Base-by-base conservation (phyloP, 1,139 yeast genomes). In the Yamadazyma atlantica region DNA sequence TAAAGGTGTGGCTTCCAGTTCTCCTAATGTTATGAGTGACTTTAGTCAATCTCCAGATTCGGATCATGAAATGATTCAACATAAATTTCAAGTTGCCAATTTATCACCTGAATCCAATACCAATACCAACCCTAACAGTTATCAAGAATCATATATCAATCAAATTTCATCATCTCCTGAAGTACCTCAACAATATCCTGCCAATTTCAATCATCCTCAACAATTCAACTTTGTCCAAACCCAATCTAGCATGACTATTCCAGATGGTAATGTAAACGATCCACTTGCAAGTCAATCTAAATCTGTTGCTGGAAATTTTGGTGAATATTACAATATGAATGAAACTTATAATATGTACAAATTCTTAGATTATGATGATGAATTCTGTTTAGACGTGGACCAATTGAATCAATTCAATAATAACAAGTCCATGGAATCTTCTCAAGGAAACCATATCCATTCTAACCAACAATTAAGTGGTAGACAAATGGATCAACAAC, bases 301-400 rank as follows among this genome's bases (percentile, higher is more conserved):
- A 26, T 16, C 29, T 12, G 4, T 26, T 14, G 7, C 29, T 6
- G 13, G n/a, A 7, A 13, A 26, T 7, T 7, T 26, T 12, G 29
- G 29, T 11, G 34, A 27, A 23, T 31, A 22, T 24, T 41, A 35
- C 25, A 38, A 39, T 19, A 26, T 29, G 14, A 38, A 43, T 18
- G 45, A 44, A 34, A 37, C 43, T 16, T 43, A 36, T 34, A 24
- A 34, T 16, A 42, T 38, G 29, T 42, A 37, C 25, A 38, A 40
- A 15, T 24, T 38, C 32, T 59, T 62, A 11, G 75, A 70, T 45
- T 69, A 68, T 47, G 76, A 69, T 45, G 76, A 71, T 44, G 75
- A 69, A 31, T 71, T 54, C 46, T 70, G 77, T 50, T 62, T 70
- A 40, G 76, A 70, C 46, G 56, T 64, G 12, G 77, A 71, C 42